Conservation (phyloP, 768 basidiomycete genomes). For the Podaxis sp. region DNA sequence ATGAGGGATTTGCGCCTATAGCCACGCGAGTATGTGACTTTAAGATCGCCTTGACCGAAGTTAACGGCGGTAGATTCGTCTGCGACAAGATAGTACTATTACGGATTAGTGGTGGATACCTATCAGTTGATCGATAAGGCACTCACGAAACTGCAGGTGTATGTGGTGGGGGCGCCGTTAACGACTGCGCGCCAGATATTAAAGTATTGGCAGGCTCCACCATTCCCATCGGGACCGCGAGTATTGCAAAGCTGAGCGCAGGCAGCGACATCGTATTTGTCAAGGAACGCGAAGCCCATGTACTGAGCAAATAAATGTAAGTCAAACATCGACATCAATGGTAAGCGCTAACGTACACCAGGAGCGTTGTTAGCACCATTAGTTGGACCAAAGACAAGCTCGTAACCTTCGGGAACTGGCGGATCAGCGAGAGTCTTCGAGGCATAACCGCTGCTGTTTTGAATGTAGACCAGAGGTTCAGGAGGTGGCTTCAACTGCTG, state of each 20-base stretch:
- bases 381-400: slow-evolving; percentile 44
- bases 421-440: slow-evolving; percentile 38
- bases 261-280: slow-evolving; percentile 45
- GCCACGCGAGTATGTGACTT: slow-evolving; percentile 47
- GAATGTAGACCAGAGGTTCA: slow-evolving; percentile 40
- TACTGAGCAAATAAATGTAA: slow-evolving; percentile 31
- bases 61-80: slow-evolving; percentile 47
- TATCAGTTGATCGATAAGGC: neutral
- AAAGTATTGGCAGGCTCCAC: slow-evolving; percentile 50
- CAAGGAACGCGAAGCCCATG: slow-evolving; percentile 51
- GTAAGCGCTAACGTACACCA: slow-evolving; percentile 30
- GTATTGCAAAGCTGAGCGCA: slow-evolving; percentile 46
- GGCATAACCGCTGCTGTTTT: slow-evolving; percentile 43
- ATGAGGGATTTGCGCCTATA: slow-evolving; percentile 40
- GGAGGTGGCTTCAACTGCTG: slow-evolving; percentile 38
- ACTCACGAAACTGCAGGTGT: slow-evolving; percentile 50
- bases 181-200: slow-evolving; percentile 55
- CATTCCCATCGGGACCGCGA: slow-evolving; percentile 38
- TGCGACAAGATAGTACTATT: slow-evolving; percentile 43
- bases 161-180: slow-evolving; percentile 44
- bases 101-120: neutral
- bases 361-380: slow-evolving; percentile 48
- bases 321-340: neutral
- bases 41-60: slow-evolving; percentile 43
- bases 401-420: slow-evolving; percentile 41